phyloP scores from a whole-genome alignment of 1,139 yeast species.

The Diutina mesorugosa region DNA sequence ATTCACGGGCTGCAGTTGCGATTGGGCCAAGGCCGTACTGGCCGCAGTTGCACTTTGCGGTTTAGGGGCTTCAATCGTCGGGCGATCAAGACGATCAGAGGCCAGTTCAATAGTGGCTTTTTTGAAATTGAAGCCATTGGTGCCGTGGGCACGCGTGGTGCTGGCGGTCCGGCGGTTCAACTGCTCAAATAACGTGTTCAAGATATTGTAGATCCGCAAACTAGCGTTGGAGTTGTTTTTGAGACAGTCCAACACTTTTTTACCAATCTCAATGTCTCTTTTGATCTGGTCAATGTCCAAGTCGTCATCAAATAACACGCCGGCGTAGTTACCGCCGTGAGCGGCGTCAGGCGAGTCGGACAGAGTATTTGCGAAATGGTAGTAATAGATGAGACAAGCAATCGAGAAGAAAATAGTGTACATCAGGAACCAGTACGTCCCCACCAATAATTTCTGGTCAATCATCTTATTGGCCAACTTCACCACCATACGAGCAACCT shows the following conservation, averaged over 20 bases:
- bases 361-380: slow-evolving; percentile 46
- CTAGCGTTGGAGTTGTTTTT: slow-evolving; percentile 73
- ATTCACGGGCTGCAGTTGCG: background rate
- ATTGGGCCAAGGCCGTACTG: background rate
- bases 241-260: slow-evolving; percentile 55
- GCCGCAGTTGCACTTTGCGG: background rate
- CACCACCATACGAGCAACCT: slow-evolving; percentile 75
- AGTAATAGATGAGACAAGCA: slow-evolving; percentile 76
- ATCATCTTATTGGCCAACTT: slow-evolving; percentile 77
- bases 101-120: background rate
- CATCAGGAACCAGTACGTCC: slow-evolving; percentile 88
- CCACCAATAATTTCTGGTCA: slow-evolving; percentile 58
- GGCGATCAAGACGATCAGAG: background rate
- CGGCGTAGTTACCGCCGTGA: slow-evolving; percentile 30
- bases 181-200: slow-evolving; percentile 73
- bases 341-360: slow-evolving; percentile 7
- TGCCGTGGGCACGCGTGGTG: slow-evolving; percentile 6
- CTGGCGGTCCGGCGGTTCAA: slow-evolving; percentile 55
- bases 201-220: slow-evolving; percentile 61
- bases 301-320: slow-evolving; percentile 43
- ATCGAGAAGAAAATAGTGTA: slow-evolving; percentile 88
- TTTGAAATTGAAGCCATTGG: background rate
- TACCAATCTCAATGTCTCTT: slow-evolving; percentile 72
- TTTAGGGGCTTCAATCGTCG: background rate
- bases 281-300: slow-evolving; percentile 56